Conservation (phyloP, 805 yeast genomes). For the Metschnikowia lunata region DNA sequence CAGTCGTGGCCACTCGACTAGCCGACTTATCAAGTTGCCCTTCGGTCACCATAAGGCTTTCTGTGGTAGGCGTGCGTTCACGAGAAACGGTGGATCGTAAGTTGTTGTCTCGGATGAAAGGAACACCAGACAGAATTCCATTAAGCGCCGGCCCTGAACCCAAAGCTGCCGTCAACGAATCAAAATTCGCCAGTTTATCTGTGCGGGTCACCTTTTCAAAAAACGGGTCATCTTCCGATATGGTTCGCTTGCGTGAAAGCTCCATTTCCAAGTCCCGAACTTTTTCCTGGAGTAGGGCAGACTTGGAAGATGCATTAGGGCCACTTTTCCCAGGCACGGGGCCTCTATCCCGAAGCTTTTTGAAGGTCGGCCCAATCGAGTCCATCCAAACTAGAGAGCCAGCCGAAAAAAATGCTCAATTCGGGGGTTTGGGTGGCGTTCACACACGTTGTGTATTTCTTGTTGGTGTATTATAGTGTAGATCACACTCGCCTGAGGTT, state of each 20-base stretch:
- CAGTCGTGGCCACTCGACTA: background rate
- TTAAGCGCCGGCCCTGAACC: background rate
- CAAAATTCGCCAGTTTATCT: background rate
- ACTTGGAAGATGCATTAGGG: conserved; percentile 3
- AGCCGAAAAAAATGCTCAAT: background rate
- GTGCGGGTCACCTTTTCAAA: conserved; percentile 18
- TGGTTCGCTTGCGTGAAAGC: conserved; percentile 11
- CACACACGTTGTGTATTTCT: too few relatives aligned
- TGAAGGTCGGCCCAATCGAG: conserved; percentile 19
- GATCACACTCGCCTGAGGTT: too few relatives aligned
- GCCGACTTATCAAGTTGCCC: conserved; percentile 5
- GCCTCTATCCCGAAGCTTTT: conserved; percentile 22
- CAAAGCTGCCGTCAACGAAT: background rate
- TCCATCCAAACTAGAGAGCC: conserved; percentile 7
- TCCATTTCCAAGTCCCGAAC: conserved; percentile 8
- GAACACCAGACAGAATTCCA: conserved; percentile 1
- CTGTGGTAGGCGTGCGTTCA: conserved; percentile 1
- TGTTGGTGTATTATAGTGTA: too few relatives aligned
- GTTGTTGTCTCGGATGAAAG: conserved; percentile 16
- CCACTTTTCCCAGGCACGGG: conserved; percentile 18
- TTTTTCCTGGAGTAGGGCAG: conserved; percentile 4
- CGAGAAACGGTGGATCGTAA: conserved; percentile 10
- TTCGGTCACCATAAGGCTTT: background rate
- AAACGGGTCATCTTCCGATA: conserved; percentile 27
- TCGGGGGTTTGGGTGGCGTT: background rate